Conservation (phyloP, 768 basidiomycete genomes). For the Cystofilobasidium macerans region DNA sequence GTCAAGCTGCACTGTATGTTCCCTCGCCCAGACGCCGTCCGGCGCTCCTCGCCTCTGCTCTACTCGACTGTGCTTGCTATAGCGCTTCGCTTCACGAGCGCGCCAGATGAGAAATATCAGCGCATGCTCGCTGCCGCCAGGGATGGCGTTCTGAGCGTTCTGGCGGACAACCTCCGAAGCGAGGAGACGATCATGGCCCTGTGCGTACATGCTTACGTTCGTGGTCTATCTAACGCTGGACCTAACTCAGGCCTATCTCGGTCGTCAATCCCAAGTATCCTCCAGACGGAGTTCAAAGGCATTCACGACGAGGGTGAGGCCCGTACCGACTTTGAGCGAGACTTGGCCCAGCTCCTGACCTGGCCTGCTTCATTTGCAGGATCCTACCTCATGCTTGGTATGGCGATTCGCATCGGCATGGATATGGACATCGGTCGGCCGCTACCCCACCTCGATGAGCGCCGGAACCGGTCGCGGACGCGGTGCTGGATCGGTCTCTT, state of each 20-base stretch:
- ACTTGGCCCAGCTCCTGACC: no score
- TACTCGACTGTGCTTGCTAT: slow-evolving; percentile 9
- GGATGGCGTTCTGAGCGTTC: background rate
- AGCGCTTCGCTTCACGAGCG: slow-evolving; percentile 6
- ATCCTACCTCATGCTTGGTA: slow-evolving; percentile 1
- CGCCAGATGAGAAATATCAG: background rate
- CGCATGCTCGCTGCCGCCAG: background rate
- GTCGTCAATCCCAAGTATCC: background rate
- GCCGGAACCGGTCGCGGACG: background rate
- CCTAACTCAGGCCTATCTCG: no score
- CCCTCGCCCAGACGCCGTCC: slow-evolving; percentile 3
- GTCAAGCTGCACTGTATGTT: background rate
- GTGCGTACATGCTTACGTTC: background rate
- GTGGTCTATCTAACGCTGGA: no score
- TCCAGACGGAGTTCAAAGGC: slow-evolving; percentile 1
- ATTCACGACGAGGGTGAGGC: slow-evolving; percentile 5
- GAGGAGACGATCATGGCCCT: background rate
- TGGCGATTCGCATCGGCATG: slow-evolving; percentile 10
- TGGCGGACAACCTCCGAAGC: background rate
- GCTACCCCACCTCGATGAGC: background rate
- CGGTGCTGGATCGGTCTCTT: background rate
- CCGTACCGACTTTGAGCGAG: background rate
- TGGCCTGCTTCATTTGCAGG: no score
- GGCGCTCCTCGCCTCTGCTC: background rate
- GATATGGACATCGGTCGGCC: slow-evolving; percentile 8